A percentile compares a stretch with the other conserved stretches of the same genome.
These are phyloP conservation scores for Picochlorum sp. DNA, from an alignment of 139 green algal species.

Conservation along the genomic window DNA sequence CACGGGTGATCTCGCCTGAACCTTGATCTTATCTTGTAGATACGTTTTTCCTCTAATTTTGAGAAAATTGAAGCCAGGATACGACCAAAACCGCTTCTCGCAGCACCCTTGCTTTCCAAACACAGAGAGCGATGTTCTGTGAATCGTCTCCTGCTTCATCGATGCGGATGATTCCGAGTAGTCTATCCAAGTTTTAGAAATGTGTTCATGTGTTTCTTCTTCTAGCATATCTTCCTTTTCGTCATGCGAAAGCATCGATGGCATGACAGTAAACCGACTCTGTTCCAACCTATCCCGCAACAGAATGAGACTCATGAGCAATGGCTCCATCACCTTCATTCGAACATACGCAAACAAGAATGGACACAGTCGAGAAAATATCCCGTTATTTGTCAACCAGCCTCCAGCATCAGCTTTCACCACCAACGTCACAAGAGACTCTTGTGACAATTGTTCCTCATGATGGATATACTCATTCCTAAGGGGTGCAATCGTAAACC, in stretches of 20 bases:
- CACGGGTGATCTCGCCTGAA: conserved; percentile 15
- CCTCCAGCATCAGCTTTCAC: conserved; percentile 42
- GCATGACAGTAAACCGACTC: conserved; percentile 26
- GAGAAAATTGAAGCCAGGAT: neutral
- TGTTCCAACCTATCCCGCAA: conserved; percentile 35
- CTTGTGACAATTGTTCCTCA: conserved; percentile 9
- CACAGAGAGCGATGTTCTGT: neutral
- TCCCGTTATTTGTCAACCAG: conserved; percentile 8
- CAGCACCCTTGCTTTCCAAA: neutral
- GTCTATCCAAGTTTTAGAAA: neutral
- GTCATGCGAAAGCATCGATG: conserved; percentile 14
- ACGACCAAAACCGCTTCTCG: neutral
- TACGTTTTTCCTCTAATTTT: conserved; percentile 55
- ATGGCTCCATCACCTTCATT: conserved; percentile 19
- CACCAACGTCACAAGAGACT: conserved; percentile 45
- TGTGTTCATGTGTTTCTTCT: neutral
- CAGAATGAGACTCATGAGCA: conserved; percentile 28
- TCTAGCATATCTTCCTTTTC: neutral
- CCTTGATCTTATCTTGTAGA: conserved; percentile 35
- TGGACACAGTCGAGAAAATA: conserved; percentile 4
- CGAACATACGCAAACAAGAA: neutral
- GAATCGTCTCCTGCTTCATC: neutral
- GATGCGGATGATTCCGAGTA: neutral
- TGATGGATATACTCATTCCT: conserved; percentile 18
- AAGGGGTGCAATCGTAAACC: conserved; percentile 44